Conservation (phyloP, 768 basidiomycete species). For the Leccinum incarnatum region DNA sequence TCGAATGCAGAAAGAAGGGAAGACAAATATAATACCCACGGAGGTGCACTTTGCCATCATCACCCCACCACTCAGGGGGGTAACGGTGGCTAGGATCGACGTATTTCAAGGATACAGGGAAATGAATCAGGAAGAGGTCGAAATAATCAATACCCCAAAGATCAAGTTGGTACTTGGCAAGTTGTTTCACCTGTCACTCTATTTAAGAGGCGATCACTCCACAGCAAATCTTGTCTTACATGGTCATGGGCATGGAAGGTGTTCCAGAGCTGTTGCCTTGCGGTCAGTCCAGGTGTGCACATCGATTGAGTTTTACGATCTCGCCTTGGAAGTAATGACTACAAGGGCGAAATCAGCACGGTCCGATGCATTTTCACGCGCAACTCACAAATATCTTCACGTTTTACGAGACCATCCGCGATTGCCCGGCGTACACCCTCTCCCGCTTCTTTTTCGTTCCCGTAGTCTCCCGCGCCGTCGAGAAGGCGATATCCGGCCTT, state of each 20-base stretch:
- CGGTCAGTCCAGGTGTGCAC: constrained; percentile 5
- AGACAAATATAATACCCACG: constrained; percentile 38
- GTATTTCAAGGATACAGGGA: constrained; percentile 79
- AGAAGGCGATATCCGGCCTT: constrained; percentile 85
- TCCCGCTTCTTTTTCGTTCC: constrained; percentile 85
- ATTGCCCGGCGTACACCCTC: constrained; percentile 78
- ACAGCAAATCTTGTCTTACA: constrained; percentile 37
- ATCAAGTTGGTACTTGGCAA: constrained; percentile 61
- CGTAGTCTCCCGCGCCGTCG: constrained; percentile 85
- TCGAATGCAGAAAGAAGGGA: background rate
- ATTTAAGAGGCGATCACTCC: background rate
- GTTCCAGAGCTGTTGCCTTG: constrained; percentile 70
- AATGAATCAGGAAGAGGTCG: constrained; percentile 80
- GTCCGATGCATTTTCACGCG: background rate
- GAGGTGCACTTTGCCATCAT: constrained; percentile 66
- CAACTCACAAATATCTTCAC: constrained; percentile 79
- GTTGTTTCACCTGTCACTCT: constrained; percentile 46
- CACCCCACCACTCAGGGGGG: constrained; percentile 80
- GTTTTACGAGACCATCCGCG: constrained; percentile 76
- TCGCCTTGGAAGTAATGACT: constrained; percentile 84
- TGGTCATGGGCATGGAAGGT: constrained; percentile 81
- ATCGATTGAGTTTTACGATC: constrained; percentile 2
- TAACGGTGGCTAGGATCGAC: constrained; percentile 74
- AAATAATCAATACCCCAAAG: constrained; percentile 87
- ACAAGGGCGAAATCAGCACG: constrained; percentile 3